A percentile compares a stretch with the other conserved stretches of the same genome.
phyloP scores from a whole-genome alignment of 768 basidiomycete species.

The Phlebiopsis gigantea region DNA sequence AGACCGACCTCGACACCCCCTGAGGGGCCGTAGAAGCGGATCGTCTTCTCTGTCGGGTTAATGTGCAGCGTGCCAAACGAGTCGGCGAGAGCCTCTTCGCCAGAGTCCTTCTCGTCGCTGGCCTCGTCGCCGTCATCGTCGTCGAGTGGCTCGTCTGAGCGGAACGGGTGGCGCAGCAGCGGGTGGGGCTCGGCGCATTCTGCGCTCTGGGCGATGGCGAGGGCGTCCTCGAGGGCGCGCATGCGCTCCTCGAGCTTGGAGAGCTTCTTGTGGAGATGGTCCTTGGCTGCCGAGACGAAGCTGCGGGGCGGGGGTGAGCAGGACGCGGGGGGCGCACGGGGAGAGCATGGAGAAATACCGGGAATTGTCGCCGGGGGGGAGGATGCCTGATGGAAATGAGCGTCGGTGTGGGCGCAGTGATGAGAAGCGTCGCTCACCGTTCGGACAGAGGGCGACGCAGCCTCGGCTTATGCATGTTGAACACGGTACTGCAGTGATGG shows the following conservation, averaged over 20 bases:
- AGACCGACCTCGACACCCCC: constrained; percentile 44
- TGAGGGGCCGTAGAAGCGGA: constrained; percentile 41
- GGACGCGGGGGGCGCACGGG: background rate
- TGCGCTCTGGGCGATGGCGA: constrained; percentile 41
- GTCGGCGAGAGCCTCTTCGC: constrained; percentile 24
- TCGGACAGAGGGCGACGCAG: constrained; percentile 45
- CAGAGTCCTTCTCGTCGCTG: background rate
- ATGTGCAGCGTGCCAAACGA: constrained; percentile 41
- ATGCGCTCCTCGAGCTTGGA: constrained; percentile 43
- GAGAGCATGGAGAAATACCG: constrained; percentile 29
- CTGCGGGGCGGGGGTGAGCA: constrained; percentile 22
- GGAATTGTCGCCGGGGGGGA: constrained; percentile 51
- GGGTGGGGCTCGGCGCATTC: constrained; percentile 38
- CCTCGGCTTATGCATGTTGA: constrained; percentile 48
- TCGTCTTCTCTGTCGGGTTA: constrained; percentile 25
- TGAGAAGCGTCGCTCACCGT: constrained; percentile 31
- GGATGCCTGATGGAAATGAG: constrained; percentile 32
- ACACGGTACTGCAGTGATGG: constrained; percentile 21
- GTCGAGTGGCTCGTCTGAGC: constrained; percentile 16
- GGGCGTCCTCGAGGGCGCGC: constrained; percentile 49
- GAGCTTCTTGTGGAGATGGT: constrained; percentile 45
- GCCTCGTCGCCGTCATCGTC: background rate
- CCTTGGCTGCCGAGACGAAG: constrained; percentile 48
- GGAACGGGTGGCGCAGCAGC: constrained; percentile 26
- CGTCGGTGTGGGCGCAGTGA: background rate